Evolutionary conservation across 169 alveolate species (phyloP).

Genomic region (Cryptosporidium sp.): DNA sequence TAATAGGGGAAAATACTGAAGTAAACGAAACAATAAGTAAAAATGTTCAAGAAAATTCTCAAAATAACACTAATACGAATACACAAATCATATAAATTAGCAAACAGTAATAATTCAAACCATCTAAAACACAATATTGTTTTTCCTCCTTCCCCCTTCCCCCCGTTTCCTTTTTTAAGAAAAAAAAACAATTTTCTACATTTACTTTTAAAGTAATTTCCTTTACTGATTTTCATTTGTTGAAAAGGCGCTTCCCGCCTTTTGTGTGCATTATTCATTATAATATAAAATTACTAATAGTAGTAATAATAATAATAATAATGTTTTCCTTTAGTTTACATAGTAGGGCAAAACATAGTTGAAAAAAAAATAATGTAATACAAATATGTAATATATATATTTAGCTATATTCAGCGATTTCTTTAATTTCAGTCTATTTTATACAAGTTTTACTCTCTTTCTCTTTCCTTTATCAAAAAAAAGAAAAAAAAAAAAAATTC

Average conservation of each 20-base stretch:
- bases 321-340: too few relatives aligned
- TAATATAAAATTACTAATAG: not conserved
- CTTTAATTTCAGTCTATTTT: too few relatives aligned
- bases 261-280: slow-evolving; percentile 1
- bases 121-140: not conserved
- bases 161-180: not conserved
- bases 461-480: too few relatives aligned
- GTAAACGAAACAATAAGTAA: not conserved
- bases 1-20: not conserved
- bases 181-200: not conserved
- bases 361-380: not conserved
- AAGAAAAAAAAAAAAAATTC: too few relatives aligned
- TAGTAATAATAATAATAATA: too few relatives aligned
- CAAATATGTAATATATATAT: not conserved
- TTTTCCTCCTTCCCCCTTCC: too few relatives aligned
- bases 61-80: not conserved
- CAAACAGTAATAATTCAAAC: slow-evolving; percentile 2
- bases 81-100: not conserved
- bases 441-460: too few relatives aligned
- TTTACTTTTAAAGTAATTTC: too few relatives aligned
- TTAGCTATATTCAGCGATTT: too few relatives aligned
- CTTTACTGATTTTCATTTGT: too few relatives aligned
- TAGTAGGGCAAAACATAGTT: too few relatives aligned
- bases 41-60: not conserved
- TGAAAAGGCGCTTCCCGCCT: not conserved